phyloP scores from a whole-genome alignment of 139 green algal species.

The Tetradesmus obliquus region DNA sequence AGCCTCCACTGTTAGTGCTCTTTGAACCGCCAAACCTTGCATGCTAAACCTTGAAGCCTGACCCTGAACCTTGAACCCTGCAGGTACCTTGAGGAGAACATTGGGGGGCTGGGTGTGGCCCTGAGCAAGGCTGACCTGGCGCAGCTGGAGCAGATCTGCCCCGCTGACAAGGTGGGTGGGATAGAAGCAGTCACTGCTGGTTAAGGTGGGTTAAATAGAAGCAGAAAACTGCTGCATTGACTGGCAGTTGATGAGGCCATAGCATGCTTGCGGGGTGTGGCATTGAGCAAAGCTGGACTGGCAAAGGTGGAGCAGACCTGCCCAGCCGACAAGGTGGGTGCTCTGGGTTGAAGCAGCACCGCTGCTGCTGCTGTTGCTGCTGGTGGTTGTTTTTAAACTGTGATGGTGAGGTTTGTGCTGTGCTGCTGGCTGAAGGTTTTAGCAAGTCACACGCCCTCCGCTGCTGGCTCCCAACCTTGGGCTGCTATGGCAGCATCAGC shows the following conservation, averaged over 20 bases:
- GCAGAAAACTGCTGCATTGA: constrained; percentile 69
- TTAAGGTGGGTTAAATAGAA: constrained; percentile 65
- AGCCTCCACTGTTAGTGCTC: neutral
- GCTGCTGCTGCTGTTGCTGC: too few species aligned
- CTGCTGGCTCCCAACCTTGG: too few species aligned
- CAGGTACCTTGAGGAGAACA: constrained; percentile 66
- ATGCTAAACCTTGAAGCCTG: too few species aligned
- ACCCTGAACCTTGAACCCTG: neutral
- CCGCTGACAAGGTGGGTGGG: constrained; percentile 23
- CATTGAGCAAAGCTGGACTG: constrained; percentile 57
- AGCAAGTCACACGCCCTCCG: too few species aligned
- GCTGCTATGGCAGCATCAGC: too few species aligned
- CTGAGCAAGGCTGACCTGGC: constrained; percentile 61
- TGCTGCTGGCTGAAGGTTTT: too few species aligned
- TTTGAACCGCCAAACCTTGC: neutral
- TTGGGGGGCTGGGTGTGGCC: constrained; percentile 51
- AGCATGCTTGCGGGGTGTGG: constrained; percentile 74
- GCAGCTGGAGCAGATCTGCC: constrained; percentile 53
- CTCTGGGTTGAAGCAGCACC: too few species aligned
- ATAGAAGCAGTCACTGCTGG: constrained; percentile 74
- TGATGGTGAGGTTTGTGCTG: too few species aligned
- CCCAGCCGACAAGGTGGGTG: neutral
- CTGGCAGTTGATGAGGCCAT: constrained; percentile 74
- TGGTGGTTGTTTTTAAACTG: too few species aligned
- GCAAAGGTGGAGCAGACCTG: constrained; percentile 46